Evolutionary conservation across 2,329 filamentous ascomycete species (phyloP).

Genomic region (Cladobotryum protrusum): DNA sequence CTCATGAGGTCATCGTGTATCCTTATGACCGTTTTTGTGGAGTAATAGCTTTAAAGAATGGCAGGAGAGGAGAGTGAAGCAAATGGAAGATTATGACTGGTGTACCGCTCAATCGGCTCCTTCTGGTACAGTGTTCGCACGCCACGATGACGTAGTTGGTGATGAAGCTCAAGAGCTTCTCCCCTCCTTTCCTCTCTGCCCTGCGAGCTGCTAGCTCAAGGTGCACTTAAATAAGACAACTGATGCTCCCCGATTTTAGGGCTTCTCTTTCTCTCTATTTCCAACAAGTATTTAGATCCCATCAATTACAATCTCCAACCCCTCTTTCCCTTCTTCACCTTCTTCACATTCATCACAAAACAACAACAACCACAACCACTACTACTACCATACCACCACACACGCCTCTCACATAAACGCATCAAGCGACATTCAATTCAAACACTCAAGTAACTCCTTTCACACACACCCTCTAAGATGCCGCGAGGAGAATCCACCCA

Average conservation of each 20-base stretch:
- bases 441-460: conserved; percentile 13
- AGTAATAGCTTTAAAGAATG: background rate
- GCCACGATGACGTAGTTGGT: conserved; percentile 16
- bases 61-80: no score
- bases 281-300: background rate
- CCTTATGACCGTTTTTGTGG: conserved; percentile 3
- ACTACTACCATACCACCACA: background rate
- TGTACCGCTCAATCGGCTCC: background rate
- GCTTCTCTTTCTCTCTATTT: conserved; percentile 6
- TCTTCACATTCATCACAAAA: conserved; percentile 9
- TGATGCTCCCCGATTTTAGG: background rate
- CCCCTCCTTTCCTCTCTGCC: background rate
- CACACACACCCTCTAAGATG: conserved; percentile 43
- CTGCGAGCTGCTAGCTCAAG: background rate
- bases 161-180: conserved; percentile 6
- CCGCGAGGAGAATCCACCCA: conserved; percentile 63
- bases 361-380: background rate
- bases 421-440: background rate
- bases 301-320: no score
- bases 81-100: no score
- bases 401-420: background rate
- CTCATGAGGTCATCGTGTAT: conserved; percentile 11
- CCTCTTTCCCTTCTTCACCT: conserved; percentile 7
- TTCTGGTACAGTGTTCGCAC: conserved; percentile 4
- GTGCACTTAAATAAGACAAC: no score